Percentiles rank a stretch among this genome's conserved stretches.
These are phyloP conservation scores for Prunus yedoensis DNA, from an alignment of 331 rosid species.

Conservation along the genomic window DNA sequence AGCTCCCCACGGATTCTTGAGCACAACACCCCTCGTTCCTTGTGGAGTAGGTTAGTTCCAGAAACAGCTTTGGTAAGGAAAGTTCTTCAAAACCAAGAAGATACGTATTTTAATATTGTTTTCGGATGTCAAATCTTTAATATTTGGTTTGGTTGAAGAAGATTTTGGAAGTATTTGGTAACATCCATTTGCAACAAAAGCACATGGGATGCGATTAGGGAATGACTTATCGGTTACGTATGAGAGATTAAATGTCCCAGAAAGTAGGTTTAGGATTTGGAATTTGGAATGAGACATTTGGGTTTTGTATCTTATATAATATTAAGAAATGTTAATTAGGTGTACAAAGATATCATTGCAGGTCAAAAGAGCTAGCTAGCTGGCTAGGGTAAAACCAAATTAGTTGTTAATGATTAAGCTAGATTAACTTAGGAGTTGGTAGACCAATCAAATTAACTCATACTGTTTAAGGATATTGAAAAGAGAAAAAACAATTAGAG, in stretches of 20 bases:
- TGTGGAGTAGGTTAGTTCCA: neutral
- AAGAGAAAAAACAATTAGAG: too few species aligned
- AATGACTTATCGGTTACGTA: neutral
- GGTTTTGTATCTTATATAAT: neutral
- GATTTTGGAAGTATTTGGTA: neutral
- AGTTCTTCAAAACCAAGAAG: neutral
- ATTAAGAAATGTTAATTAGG: neutral
- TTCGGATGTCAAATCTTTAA: neutral
- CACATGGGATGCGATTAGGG: neutral
- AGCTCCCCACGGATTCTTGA: neutral
- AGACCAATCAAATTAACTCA: neutral
- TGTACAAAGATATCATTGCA: neutral
- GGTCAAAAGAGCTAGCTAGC: neutral
- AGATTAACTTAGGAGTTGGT: neutral
- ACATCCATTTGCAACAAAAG: neutral
- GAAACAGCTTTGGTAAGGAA: neutral
- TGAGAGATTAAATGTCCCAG: too few species aligned
- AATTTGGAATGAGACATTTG: neutral
- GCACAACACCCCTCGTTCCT: neutral
- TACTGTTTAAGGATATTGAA: neutral
- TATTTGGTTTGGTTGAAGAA: neutral
- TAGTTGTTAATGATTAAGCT: neutral
- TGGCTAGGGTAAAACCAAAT: neutral
- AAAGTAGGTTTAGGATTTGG: neutral
- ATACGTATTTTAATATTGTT: neutral